Conservation (phyloP, 192 early-diverging fungal genomes). For the Allomyces arbusculus region DNA sequence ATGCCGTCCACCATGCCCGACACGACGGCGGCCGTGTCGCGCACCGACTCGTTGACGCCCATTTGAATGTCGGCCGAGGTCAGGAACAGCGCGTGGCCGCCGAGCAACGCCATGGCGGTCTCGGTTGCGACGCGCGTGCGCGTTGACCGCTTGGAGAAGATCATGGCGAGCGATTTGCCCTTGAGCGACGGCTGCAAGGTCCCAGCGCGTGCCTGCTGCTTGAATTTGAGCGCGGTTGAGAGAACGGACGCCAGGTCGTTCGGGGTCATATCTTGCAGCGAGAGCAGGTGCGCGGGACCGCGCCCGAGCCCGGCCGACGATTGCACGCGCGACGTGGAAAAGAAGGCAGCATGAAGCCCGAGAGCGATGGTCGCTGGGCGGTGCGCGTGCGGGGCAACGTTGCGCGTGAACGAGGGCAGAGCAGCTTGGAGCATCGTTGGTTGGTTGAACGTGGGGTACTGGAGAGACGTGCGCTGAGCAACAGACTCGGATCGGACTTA, state of each 20-base stretch:
- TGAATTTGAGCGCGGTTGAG: constrained; percentile 55
- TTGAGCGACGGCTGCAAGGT: constrained; percentile 30
- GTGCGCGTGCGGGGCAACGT: too few relatives aligned
- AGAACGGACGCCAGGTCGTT: constrained; percentile 61
- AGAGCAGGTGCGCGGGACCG: constrained; percentile 39
- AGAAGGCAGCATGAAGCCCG: too few relatives aligned
- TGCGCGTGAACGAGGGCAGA: too few relatives aligned
- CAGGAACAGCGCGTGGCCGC: constrained; percentile 90
- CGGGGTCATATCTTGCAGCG: constrained; percentile 58
- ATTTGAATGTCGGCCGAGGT: constrained; percentile 89
- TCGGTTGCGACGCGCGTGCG: constrained; percentile 92
- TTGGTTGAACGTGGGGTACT: too few relatives aligned
- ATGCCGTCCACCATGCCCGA: constrained; percentile 89
- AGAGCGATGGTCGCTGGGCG: too few relatives aligned
- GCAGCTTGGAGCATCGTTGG: too few relatives aligned
- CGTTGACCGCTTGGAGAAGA: constrained; percentile 91
- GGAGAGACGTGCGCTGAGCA: too few relatives aligned
- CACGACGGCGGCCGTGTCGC: constrained; percentile 79
- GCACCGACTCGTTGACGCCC: constrained; percentile 80
- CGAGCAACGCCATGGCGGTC: constrained; percentile 70
- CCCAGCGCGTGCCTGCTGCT: constrained; percentile 36
- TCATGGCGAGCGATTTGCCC: constrained; percentile 74
- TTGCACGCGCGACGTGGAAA: too few relatives aligned
- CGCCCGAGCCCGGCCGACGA: background rate
- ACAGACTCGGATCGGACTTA: too few relatives aligned